phyloP scores from a whole-genome alignment of 495 filamentous ascomycete species.

The Tuber aestivum region DNA sequence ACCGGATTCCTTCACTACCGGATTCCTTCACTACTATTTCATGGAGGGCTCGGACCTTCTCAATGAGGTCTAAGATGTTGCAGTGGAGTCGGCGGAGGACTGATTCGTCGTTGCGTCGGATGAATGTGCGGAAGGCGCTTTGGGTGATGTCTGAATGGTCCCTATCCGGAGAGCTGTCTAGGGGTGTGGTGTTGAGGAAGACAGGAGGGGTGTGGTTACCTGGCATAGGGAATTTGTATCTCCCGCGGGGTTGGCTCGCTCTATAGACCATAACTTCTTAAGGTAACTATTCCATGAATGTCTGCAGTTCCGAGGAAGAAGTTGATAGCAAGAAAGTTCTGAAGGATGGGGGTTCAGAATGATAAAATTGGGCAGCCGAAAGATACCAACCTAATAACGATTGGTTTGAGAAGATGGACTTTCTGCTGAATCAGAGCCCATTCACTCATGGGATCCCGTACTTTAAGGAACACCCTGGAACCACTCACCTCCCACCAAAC shows the following conservation, averaged over 20 bases:
- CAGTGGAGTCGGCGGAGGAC: neutral
- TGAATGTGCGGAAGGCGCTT: neutral
- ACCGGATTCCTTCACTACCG: neutral
- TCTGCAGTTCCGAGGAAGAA: neutral
- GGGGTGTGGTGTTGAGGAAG: neutral
- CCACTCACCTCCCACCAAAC: neutral
- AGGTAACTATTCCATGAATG: neutral
- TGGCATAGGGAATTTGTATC: neutral
- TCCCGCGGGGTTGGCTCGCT: neutral
- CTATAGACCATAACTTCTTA: neutral
- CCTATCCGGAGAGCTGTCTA: neutral
- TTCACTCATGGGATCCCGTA: neutral
- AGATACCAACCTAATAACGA: neutral
- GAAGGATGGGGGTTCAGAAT: neutral
- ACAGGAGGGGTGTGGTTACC: neutral
- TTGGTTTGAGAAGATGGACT: neutral
- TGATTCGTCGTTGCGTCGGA: neutral
- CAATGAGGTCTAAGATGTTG: neutral
- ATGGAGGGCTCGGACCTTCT: neutral
- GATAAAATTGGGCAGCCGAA: neutral
- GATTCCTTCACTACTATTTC: neutral
- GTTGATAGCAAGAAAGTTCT: neutral
- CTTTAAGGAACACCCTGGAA: neutral
- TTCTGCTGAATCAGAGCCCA: neutral
- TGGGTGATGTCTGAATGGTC: neutral